Evolutionary conservation across 148 eudicot species (phyloP), one percentile per base, ranked within the genome.

Genomic region (Heliamphora exappendiculata): DNA sequence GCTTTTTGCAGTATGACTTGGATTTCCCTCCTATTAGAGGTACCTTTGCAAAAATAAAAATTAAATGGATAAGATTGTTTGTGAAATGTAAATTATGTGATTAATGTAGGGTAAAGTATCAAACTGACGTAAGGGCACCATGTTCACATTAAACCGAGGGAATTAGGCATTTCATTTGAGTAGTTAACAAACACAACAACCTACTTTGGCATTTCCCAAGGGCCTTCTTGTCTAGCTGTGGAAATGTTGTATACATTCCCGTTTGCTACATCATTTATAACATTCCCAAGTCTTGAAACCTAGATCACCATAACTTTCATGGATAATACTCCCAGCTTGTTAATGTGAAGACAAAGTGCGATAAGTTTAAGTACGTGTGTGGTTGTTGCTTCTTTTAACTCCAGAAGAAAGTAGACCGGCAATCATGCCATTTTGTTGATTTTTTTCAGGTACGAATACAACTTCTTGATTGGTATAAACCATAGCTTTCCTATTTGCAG

Each of bases 401-500:
- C 22, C 37, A 49, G 60, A 55, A 6, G n/a, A 73, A n/a, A 51
- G 19, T 9, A 24, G 36, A 20, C 7, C 9, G 9, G 13, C 0
- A 9, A 51, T 41, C 13, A 33, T 54, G 47, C 29, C 55, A 24
- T 14, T 29, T 20, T 24, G 6, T 2, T n/a, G 45, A 14, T 39
- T 72, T 55, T 37, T 37, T 7, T 28, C 29, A n/a, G n/a, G 9
- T 13, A 28, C 36, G 47, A 2, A 17, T 34, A 16, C 53, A 66
- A 36, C 68, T 80, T 58, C 63, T 16, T 8, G 34, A 33, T 42
- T 13, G 17, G 22, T 26, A 31, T 65, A 62, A 50, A 41, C 28
- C 24, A 26, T 12, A 49, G 16, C 36, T 78, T 55, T 24, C n/a
- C 6, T 75, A 47, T 59, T 67, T 31, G 19, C 79, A 82, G 88